phyloP scores from a whole-genome alignment of 176 grass and related monocot genomes.

The Oryza punctata region DNA sequence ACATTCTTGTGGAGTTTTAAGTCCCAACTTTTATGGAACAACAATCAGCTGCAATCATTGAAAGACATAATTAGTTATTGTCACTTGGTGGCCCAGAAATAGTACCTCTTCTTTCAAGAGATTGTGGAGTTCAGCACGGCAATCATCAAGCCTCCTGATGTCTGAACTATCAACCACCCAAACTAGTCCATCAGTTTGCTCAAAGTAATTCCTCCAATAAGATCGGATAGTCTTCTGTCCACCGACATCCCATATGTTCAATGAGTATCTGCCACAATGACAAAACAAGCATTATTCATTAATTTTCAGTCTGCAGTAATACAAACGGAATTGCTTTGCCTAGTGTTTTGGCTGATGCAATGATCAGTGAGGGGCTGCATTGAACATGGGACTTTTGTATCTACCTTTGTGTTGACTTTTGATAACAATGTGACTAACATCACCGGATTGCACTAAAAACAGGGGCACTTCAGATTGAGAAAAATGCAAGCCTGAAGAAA shows the following conservation, averaged over 20 bases:
- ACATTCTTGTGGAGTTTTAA: neutral
- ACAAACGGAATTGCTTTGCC: neutral
- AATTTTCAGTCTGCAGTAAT: neutral
- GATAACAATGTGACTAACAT: neutral
- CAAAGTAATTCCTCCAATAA: conserved; percentile 97
- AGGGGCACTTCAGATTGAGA: neutral
- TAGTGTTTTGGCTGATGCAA: neutral
- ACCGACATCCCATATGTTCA: conserved; percentile 94
- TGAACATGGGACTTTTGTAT: neutral
- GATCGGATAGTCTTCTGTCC: conserved; percentile 94
- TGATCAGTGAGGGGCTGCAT: neutral
- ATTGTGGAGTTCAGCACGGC: conserved; percentile 84
- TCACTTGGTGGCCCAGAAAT: neutral
- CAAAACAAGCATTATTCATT: neutral
- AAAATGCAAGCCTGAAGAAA: conserved; percentile 2
- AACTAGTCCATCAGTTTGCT: conserved; percentile 86
- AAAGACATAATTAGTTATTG: neutral
- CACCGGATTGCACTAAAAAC: neutral
- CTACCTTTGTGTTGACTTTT: neutral
- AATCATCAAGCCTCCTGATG: conserved; percentile 77
- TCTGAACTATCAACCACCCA: conserved; percentile 96
- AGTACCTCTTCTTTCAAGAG: conserved; percentile 94
- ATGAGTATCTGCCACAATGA: conserved; percentile 60
- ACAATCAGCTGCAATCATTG: neutral
- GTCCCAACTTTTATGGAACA: neutral